These are phyloP conservation scores for Dysphania ambrosioides DNA, from an alignment of 148 eudicot genomes.

Conservation along the genomic window DNA sequence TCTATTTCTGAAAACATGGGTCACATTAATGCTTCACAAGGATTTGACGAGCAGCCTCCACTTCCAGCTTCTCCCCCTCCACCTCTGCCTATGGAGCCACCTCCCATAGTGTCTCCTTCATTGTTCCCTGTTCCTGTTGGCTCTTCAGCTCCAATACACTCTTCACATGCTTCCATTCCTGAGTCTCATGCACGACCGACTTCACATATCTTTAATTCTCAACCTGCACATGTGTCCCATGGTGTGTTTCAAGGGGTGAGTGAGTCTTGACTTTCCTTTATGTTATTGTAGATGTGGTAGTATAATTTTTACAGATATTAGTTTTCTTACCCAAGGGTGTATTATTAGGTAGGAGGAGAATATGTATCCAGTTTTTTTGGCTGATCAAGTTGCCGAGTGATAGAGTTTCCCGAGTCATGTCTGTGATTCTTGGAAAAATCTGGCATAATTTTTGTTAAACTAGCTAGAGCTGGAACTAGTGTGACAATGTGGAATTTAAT, in stretches of 20 bases:
- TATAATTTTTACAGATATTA: background rate
- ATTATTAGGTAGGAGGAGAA: background rate
- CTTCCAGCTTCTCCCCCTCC: constrained; percentile 81
- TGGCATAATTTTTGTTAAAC: background rate
- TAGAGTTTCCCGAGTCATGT: background rate
- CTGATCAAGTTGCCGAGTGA: background rate
- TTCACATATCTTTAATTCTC: constrained; percentile 31
- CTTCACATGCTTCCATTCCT: constrained; percentile 35
- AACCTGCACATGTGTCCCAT: constrained; percentile 32
- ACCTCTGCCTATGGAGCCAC: constrained; percentile 55
- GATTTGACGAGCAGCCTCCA: constrained; percentile 51
- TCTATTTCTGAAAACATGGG: constrained; percentile 19
- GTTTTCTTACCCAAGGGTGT: background rate
- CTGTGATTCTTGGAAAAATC: background rate
- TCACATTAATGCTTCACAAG: constrained; percentile 28
- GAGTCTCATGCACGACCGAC: constrained; percentile 37
- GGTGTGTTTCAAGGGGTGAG: constrained; percentile 45
- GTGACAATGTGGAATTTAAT: too few relatives aligned
- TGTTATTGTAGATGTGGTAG: background rate
- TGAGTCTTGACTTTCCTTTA: background rate
- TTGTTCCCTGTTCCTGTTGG: constrained; percentile 49
- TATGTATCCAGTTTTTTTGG: background rate
- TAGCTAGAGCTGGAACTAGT: background rate
- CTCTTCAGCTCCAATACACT: constrained; percentile 33
- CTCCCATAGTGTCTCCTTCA: constrained; percentile 36